Conservation (phyloP, 495 filamentous ascomycete genomes). For the Sordaria brevicollis region DNA sequence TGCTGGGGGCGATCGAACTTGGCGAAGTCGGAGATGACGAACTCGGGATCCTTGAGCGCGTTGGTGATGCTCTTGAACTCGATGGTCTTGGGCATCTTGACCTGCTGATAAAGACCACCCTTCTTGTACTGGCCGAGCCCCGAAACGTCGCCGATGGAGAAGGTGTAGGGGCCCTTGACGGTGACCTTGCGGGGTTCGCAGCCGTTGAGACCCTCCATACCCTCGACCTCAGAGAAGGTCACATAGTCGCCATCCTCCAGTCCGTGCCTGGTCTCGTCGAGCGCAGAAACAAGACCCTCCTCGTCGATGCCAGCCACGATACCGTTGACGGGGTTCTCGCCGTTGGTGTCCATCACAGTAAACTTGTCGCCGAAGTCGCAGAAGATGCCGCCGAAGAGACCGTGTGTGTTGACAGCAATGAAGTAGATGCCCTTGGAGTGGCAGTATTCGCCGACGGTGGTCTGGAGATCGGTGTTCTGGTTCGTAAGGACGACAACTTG, state of each 20-base stretch:
- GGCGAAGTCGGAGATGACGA: slow-evolving; percentile 88
- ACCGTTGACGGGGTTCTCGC: slow-evolving; percentile 76
- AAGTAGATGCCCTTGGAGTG: slow-evolving; percentile 86
- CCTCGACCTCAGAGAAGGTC: slow-evolving; percentile 84
- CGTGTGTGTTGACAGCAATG: slow-evolving; percentile 78
- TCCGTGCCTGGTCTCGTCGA: slow-evolving; percentile 93
- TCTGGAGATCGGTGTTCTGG: slow-evolving; percentile 66
- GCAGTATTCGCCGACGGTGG: slow-evolving; percentile 79
- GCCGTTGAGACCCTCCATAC: slow-evolving; percentile 83
- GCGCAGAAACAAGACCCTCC: slow-evolving; percentile 81
- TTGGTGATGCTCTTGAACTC: slow-evolving; percentile 72
- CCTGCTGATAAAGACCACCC: slow-evolving; percentile 84
- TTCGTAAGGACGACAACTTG: slow-evolving; percentile 89
- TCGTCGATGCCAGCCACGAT: slow-evolving; percentile 86
- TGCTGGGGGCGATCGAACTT: slow-evolving; percentile 93
- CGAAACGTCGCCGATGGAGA: slow-evolving; percentile 91
- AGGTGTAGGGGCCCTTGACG: slow-evolving; percentile 93
- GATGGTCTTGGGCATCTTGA: slow-evolving; percentile 94
- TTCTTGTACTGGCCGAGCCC: slow-evolving; percentile 72
- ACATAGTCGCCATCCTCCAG: slow-evolving; percentile 95
- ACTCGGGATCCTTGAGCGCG: slow-evolving; percentile 76
- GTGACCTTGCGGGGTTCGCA: slow-evolving; percentile 77
- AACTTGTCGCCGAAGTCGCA: slow-evolving; percentile 96
- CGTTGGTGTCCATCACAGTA: slow-evolving; percentile 77
- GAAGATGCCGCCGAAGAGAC: slow-evolving; percentile 91